Percentiles rank a stretch among this genome's conserved stretches.
Evolutionary conservation across 2,329 filamentous ascomycete species (phyloP).

Genomic region (Colletotrichum abscissum): DNA sequence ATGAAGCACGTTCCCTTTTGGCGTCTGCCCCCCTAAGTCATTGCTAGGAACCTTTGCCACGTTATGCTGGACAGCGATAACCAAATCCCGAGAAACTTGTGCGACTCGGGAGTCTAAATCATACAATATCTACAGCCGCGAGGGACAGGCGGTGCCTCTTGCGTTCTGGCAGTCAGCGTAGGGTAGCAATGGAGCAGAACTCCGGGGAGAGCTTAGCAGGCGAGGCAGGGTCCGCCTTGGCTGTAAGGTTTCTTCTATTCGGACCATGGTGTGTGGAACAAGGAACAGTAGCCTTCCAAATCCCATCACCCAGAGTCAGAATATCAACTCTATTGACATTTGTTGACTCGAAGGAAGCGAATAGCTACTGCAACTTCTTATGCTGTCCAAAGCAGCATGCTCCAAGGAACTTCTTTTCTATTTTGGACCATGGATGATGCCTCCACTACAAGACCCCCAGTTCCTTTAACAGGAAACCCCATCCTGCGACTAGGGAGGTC

Average conservation of each 20-base stretch:
- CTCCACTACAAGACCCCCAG: background rate
- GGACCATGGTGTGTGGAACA: background rate
- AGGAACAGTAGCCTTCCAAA: background rate
- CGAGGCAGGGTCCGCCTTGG: background rate
- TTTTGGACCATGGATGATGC: constrained; percentile 13
- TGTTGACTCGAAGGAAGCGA: background rate
- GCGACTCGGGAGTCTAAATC: constrained; percentile 6
- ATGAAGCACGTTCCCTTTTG: background rate
- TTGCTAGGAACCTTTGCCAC: background rate
- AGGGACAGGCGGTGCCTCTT: background rate
- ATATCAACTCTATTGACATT: background rate
- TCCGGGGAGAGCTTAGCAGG: background rate
- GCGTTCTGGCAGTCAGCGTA: background rate
- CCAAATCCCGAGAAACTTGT: background rate
- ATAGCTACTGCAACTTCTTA: too few relatives aligned
- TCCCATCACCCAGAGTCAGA: background rate
- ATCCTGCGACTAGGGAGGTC: background rate
- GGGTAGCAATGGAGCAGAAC: background rate
- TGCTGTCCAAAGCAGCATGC: background rate
- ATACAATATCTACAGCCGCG: background rate
- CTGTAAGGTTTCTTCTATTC: background rate
- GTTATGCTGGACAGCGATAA: background rate
- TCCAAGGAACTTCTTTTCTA: background rate
- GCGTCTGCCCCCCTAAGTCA: background rate
- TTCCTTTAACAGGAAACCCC: background rate